Percentiles rank a stretch among this genome's conserved stretches.
Evolutionary conservation across 2,329 filamentous ascomycete species (phyloP).

Genomic region (Phaeosphaeria sp.): DNA sequence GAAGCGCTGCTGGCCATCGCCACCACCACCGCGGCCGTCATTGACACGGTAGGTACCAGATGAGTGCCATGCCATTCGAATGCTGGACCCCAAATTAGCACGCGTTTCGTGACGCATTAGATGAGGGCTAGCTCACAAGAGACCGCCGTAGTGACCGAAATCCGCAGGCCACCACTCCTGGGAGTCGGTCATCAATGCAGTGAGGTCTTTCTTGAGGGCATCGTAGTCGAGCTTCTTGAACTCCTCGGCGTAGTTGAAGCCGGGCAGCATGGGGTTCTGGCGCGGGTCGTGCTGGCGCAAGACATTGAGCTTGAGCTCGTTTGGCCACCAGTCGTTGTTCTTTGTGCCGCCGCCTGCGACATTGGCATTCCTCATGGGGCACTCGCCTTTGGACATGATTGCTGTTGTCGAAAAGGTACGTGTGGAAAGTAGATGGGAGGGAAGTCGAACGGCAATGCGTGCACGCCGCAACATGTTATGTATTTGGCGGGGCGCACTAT

Average conservation of each 20-base stretch:
- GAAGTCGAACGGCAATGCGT: constrained; percentile 10
- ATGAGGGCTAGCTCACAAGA: constrained; percentile 58
- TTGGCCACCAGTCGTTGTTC: constrained; percentile 78
- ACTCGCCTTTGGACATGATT: constrained; percentile 44
- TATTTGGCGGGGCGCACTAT: constrained; percentile 33
- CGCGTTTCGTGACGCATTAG: not conserved
- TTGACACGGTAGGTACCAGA: constrained; percentile 78
- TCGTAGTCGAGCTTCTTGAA: constrained; percentile 76
- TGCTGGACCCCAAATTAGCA: constrained; percentile 35
- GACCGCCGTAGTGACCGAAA: constrained; percentile 80
- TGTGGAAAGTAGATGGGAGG: constrained; percentile 9
- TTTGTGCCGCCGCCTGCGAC: constrained; percentile 67
- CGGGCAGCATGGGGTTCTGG: constrained; percentile 68
- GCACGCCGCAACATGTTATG: constrained; percentile 12
- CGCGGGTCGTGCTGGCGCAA: constrained; percentile 72
- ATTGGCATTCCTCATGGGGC: constrained; percentile 44
- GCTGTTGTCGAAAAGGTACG: constrained; percentile 21
- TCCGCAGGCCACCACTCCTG: constrained; percentile 85
- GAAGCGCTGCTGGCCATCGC: constrained; percentile 78
- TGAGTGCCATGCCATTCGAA: constrained; percentile 83
- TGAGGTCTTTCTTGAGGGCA: constrained; percentile 75
- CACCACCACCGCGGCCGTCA: constrained; percentile 78
- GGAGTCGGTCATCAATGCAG: constrained; percentile 76
- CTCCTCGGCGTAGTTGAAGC: constrained; percentile 75
- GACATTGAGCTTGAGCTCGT: constrained; percentile 71